Evolutionary conservation across 306 rosid genomes (phyloP).

Genomic region (Morella rubra): DNA sequence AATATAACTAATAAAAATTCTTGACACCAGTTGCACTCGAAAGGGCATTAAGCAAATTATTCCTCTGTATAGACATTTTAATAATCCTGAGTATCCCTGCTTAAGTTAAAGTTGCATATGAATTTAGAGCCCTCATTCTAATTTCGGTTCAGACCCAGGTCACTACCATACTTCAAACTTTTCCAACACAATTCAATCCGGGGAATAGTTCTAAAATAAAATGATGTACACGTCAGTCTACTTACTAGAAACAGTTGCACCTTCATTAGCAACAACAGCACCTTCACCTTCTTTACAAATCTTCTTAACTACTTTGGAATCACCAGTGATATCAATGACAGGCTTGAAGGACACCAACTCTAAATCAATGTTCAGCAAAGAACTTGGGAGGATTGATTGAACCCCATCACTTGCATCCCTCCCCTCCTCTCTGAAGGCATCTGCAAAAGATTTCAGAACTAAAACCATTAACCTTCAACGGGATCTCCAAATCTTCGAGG

Average conservation of each 20-base stretch:
- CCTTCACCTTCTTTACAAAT: slow-evolving; percentile 66
- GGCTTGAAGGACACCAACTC: slow-evolving; percentile 68
- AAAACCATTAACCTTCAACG: neutral
- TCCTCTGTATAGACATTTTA: neutral
- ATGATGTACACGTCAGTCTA: slow-evolving; percentile 4
- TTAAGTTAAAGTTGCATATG: slow-evolving; percentile 8
- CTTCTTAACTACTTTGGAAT: slow-evolving; percentile 64
- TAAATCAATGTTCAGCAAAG: slow-evolving; percentile 50
- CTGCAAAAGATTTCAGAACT: slow-evolving; percentile 27
- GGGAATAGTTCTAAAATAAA: neutral
- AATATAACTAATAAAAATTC: neutral
- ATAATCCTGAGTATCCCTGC: no score
- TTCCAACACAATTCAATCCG: slow-evolving; percentile 19
- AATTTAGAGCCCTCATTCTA: neutral
- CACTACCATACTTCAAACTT: neutral
- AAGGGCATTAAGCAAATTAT: neutral
- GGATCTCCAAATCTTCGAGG: neutral
- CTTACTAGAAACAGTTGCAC: slow-evolving; percentile 66
- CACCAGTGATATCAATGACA: slow-evolving; percentile 65
- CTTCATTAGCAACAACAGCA: slow-evolving; percentile 53
- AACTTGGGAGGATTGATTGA: slow-evolving; percentile 42
- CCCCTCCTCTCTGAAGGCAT: slow-evolving; percentile 53
- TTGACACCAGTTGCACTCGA: neutral
- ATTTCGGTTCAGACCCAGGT: slow-evolving; percentile 17
- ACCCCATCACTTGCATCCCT: slow-evolving; percentile 42